These are phyloP conservation scores for Backusella mclennaniae DNA, from an alignment of 192 early-diverging fungal genomes.

Conservation along the genomic window DNA sequence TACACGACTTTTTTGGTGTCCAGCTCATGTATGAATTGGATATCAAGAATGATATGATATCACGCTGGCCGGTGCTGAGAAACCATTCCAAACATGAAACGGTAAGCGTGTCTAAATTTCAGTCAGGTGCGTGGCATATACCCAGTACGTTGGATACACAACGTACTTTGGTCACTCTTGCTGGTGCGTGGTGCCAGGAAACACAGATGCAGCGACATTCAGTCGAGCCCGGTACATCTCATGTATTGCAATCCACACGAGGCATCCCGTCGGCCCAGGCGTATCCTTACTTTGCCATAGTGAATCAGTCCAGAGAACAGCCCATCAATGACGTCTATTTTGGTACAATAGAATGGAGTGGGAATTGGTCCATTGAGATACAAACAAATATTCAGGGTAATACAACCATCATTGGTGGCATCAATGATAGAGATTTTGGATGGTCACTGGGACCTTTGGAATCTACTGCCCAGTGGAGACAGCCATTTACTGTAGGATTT, in stretches of 20 bases:
- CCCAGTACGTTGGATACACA: neutral
- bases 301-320: neutral
- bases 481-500: conserved; percentile 16
- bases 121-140: conserved; percentile 28
- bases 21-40: conserved; percentile 10
- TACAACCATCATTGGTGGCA: conserved; percentile 6
- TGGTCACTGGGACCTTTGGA: neutral
- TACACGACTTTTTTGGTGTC: neutral
- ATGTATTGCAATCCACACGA: neutral
- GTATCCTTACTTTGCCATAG: conserved; percentile 27
- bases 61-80: neutral
- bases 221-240: neutral
- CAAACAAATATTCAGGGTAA: neutral
- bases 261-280: conserved; percentile 26
- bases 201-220: conserved; percentile 4
- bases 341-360: conserved; percentile 28
- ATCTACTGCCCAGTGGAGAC: conserved; percentile 1
- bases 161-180: conserved; percentile 6
- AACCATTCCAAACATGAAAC: conserved; percentile 1
- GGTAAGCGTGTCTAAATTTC: neutral
- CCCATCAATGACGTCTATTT: conserved; percentile 14
- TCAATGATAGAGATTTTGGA: conserved; percentile 20
- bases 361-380: conserved; percentile 16
- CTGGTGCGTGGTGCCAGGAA: conserved; percentile 22
- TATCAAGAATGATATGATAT: conserved; percentile 13